Conservation (phyloP, 2,329 filamentous ascomycete species). For the Curvularia verruculosa region DNA sequence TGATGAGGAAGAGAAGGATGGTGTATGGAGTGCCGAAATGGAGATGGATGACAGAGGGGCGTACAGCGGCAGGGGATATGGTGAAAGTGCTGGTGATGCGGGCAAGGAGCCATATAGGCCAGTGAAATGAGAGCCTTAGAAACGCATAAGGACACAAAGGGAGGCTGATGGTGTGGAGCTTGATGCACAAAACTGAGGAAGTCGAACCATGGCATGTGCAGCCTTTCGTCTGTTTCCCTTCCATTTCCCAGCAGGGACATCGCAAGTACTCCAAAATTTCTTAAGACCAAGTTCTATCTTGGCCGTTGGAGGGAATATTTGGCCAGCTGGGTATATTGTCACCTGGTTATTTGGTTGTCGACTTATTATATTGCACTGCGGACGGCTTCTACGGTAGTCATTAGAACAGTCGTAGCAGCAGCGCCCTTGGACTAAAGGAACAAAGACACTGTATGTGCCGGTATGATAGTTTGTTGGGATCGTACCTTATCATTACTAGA, state of each 20-base stretch:
- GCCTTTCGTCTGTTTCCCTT: neutral
- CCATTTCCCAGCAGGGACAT: neutral
- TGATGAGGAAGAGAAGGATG: slow-evolving; percentile 9
- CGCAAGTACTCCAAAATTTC: neutral
- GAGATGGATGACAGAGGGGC: slow-evolving; percentile 10
- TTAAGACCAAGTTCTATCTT: neutral
- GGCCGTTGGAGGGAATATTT: neutral
- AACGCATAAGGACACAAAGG: neutral
- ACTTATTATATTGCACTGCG: neutral
- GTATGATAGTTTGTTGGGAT: neutral
- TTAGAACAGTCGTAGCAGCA: neutral
- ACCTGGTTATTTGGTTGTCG: neutral
- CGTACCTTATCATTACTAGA: neutral
- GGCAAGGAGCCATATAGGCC: neutral
- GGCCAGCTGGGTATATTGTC: neutral
- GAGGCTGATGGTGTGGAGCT: neutral
- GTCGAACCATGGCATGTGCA: neutral
- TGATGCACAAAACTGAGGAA: neutral
- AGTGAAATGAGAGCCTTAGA: neutral
- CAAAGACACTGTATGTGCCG: neutral
- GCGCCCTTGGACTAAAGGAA: neutral
- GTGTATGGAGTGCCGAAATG: slow-evolving; percentile 8
- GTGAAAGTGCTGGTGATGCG: neutral
- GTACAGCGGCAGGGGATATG: slow-evolving; percentile 3
- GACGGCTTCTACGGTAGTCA: neutral